Evolutionary conservation across 495 filamentous ascomycete genomes (phyloP).

Genomic region (Friedmanniomyces simplex): DNA sequence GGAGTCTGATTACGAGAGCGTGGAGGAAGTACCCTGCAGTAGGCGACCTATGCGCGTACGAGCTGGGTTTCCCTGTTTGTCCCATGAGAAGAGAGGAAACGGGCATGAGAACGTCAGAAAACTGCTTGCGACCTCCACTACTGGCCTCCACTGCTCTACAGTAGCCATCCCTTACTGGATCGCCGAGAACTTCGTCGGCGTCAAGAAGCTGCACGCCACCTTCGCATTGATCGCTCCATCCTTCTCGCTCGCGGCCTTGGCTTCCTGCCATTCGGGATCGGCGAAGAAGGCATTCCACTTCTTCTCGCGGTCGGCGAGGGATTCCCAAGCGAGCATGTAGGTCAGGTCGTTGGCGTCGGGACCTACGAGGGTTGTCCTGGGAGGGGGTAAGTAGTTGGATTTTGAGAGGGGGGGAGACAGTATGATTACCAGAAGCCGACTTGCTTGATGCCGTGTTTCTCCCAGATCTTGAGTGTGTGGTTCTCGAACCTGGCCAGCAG

Average conservation of each 20-base stretch:
- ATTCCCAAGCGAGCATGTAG: slow-evolving; percentile 14
- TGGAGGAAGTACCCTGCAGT: too few relatives aligned
- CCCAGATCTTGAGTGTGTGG: slow-evolving; percentile 14
- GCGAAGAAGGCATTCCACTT: slow-evolving; percentile 12
- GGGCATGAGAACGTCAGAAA: too few relatives aligned
- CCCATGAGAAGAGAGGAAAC: too few relatives aligned
- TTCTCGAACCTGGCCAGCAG: slow-evolving; percentile 9
- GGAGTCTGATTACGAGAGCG: too few relatives aligned
- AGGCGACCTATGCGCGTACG: too few relatives aligned
- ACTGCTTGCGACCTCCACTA: neutral
- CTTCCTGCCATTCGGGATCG: slow-evolving; percentile 9
- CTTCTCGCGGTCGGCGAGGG: slow-evolving; percentile 13
- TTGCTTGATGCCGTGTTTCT: slow-evolving; percentile 14
- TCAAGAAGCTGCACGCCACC: slow-evolving; percentile 7
- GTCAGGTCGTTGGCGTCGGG: slow-evolving; percentile 13
- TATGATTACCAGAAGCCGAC: slow-evolving; percentile 8
- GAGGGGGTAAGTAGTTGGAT: neutral
- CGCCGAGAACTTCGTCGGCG: slow-evolving; percentile 14
- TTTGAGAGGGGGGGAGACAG: neutral
- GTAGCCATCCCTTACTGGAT: slow-evolving; percentile 8
- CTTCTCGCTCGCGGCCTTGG: slow-evolving; percentile 7
- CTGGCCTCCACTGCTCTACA: too few relatives aligned
- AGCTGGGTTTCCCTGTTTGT: too few relatives aligned
- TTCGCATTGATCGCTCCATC: slow-evolving; percentile 11
- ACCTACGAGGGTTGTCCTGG: slow-evolving; percentile 10